Conservation (phyloP, 768 basidiomycete species). For the Crassisporium funariophilum region DNA sequence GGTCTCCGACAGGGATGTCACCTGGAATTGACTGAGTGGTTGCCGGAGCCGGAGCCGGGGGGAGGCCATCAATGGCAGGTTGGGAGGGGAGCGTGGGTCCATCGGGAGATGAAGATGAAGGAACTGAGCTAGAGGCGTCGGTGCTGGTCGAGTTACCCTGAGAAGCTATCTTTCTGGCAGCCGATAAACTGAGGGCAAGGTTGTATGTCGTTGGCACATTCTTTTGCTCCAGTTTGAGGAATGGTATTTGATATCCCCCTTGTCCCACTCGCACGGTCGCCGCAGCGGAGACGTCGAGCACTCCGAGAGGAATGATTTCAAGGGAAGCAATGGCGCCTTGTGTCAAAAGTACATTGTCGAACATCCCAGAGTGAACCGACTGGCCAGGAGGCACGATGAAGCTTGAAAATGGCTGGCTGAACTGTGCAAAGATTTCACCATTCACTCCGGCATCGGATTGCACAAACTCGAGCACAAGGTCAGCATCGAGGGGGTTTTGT, state of each 20-base stretch:
- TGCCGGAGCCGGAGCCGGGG: background rate
- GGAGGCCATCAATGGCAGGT: background rate
- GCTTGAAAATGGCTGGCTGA: constrained; percentile 52
- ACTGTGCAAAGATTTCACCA: constrained; percentile 58
- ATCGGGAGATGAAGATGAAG: background rate
- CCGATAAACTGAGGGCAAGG: constrained; percentile 24
- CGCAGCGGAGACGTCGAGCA: constrained; percentile 55
- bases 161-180: constrained; percentile 20
- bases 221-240: constrained; percentile 60
- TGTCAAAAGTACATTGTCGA: constrained; percentile 58
- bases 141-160: constrained; percentile 6
- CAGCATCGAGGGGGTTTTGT: constrained; percentile 58
- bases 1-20: too few species aligned
- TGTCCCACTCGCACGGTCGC: constrained; percentile 49
- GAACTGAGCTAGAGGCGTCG: background rate
- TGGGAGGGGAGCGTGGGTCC: too few species aligned
- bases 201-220: constrained; percentile 54
- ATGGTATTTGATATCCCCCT: constrained; percentile 65
- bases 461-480: constrained; percentile 56
- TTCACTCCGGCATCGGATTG: constrained; percentile 57
- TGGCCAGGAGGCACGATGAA: constrained; percentile 60
- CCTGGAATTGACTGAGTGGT: too few species aligned
- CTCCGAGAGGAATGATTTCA: constrained; percentile 53
- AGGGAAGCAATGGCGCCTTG: constrained; percentile 61
- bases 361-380: constrained; percentile 61